Percentiles rank a stretch among this genome's conserved stretches.
Conservation (phyloP, 2,329 filamentous ascomycete genomes). For the Helminthosporium solani region DNA sequence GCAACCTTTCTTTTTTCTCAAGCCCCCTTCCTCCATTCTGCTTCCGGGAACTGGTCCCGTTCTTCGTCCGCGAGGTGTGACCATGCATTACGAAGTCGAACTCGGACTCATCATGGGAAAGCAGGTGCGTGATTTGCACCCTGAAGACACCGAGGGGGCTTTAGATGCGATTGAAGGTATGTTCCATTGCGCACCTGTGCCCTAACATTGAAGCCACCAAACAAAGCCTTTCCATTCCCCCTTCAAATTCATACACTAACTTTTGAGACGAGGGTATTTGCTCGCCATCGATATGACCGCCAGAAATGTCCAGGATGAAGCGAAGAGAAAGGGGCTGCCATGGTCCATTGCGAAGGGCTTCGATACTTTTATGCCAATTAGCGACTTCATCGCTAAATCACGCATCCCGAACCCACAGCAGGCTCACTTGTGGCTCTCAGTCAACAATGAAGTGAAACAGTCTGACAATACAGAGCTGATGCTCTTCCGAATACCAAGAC, state of each 20-base stretch:
- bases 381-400: constrained; percentile 74
- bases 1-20: constrained; percentile 98
- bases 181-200: constrained; percentile 15
- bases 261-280: constrained; percentile 65
- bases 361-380: constrained; percentile 93
- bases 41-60: constrained; percentile 76
- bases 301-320: constrained; percentile 91
- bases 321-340: constrained; percentile 93
- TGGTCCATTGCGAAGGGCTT: constrained; percentile 98
- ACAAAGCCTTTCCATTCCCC: not conserved
- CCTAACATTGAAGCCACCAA: not conserved
- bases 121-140: constrained; percentile 71
- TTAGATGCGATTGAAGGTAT: constrained; percentile 78
- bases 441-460: constrained; percentile 79
- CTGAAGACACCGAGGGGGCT: constrained; percentile 72
- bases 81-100: constrained; percentile 93
- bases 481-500: constrained; percentile 85
- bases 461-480: constrained; percentile 89
- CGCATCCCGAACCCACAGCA: constrained; percentile 84
- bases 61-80: constrained; percentile 77
- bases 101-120: constrained; percentile 87
- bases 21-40: constrained; percentile 85
- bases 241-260: not conserved
- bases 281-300: constrained; percentile 97
- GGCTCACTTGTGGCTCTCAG: constrained; percentile 78